These are phyloP conservation scores for Stropharia rugosoannulata DNA, from an alignment of 768 basidiomycete genomes.

Conservation along the genomic window DNA sequence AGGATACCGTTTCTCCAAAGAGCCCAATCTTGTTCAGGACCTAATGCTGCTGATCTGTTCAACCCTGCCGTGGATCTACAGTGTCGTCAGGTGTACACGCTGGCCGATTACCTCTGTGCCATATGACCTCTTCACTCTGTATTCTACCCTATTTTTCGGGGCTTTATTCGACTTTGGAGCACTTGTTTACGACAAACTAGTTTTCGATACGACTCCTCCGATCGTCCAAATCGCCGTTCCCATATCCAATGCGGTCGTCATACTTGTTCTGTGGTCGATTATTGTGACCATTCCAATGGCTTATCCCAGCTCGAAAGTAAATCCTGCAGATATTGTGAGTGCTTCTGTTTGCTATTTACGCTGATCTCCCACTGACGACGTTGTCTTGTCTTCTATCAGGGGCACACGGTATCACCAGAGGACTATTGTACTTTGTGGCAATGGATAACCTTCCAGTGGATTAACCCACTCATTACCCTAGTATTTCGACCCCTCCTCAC, in stretches of 20 bases:
- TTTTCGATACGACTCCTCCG: conserved; percentile 41
- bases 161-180: conserved; percentile 53
- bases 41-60: conserved; percentile 41
- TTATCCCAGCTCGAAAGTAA: conserved; percentile 51
- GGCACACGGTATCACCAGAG: conserved; percentile 58
- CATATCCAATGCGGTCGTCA: conserved; percentile 40
- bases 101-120: conserved; percentile 57
- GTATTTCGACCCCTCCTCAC: conserved; percentile 21
- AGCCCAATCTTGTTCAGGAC: conserved; percentile 30
- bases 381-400: conserved; percentile 32
- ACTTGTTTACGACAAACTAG: conserved; percentile 46
- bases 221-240: conserved; percentile 24
- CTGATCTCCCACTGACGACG: neutral
- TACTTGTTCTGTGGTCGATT: conserved; percentile 42
- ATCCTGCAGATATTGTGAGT: conserved; percentile 62
- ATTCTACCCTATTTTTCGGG: conserved; percentile 43
- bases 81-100: conserved; percentile 51
- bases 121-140: conserved; percentile 62
- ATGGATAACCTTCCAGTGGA: conserved; percentile 75
- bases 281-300: conserved; percentile 64
- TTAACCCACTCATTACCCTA: conserved; percentile 59
- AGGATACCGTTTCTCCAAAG: conserved; percentile 51
- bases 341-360: neutral
- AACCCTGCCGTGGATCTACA: conserved; percentile 66
- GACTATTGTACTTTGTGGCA: conserved; percentile 72